Percentiles rank a stretch among this genome's conserved stretches.
phyloP scores from a whole-genome alignment of 208 protist species.

The Endotrypanum monterogeii region DNA sequence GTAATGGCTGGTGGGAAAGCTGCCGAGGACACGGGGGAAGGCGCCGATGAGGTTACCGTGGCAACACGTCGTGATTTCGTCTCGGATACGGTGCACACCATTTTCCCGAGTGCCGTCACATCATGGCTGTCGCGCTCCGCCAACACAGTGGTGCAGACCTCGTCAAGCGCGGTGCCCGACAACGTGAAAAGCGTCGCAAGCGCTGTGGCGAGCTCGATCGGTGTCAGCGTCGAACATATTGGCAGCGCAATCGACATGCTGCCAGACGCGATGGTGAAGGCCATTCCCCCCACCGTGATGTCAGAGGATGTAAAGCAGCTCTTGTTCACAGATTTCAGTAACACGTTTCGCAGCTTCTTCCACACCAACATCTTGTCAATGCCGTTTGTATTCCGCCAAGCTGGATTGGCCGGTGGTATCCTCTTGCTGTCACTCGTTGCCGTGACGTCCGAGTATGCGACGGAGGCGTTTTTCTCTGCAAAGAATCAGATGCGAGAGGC shows the following conservation, averaged over 20 bases:
- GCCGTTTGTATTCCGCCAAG: constrained; percentile 56
- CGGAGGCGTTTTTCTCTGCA: constrained; percentile 53
- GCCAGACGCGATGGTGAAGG: constrained; percentile 38
- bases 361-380: constrained; percentile 62
- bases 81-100: constrained; percentile 28
- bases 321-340: constrained; percentile 53
- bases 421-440: constrained; percentile 45
- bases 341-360: constrained; percentile 57
- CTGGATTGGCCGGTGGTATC: constrained; percentile 50
- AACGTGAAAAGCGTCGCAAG: constrained; percentile 25
- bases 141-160: constrained; percentile 21
- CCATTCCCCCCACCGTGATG: constrained; percentile 43
- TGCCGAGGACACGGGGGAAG: background rate
- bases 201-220: constrained; percentile 20
- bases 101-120: constrained; percentile 24
- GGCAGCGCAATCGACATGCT: constrained; percentile 37
- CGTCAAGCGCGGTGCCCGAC: constrained; percentile 15
- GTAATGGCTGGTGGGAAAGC: constrained; percentile 5
- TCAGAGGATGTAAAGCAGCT: constrained; percentile 48
- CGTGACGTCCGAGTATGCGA: constrained; percentile 56
- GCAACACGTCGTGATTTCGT: constrained; percentile 27
- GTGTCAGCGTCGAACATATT: constrained; percentile 26
- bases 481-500: constrained; percentile 59
- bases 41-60: background rate
- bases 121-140: constrained; percentile 10